Percentiles rank a stretch among this genome's conserved stretches.
phyloP scores from a whole-genome alignment of 352 stramenopile genomes.

The Plasmopara halstedii region DNA sequence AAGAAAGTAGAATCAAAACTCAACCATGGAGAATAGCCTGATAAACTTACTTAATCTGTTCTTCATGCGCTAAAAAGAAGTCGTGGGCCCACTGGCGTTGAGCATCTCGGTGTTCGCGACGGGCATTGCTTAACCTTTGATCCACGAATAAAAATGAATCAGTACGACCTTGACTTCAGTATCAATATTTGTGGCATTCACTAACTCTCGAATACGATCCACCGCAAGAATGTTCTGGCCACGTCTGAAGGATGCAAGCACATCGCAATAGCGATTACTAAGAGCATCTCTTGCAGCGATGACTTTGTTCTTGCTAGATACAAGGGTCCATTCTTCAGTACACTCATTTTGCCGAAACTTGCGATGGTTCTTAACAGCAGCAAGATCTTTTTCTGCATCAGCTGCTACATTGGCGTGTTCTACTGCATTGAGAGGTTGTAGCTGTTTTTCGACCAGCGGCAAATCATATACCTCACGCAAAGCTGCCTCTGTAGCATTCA shows the following conservation, averaged over 20 bases:
- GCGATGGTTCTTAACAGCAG: slow-evolving; percentile 3
- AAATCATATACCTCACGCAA: slow-evolving; percentile 59
- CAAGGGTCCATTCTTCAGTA: slow-evolving; percentile 34
- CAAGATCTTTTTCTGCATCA: slow-evolving; percentile 11
- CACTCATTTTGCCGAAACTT: background rate
- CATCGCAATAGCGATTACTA: slow-evolving; percentile 49
- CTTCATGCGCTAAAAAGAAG: slow-evolving; percentile 43
- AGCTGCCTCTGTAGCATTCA: slow-evolving; percentile 51
- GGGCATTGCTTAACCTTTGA: slow-evolving; percentile 37
- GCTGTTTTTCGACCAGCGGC: slow-evolving; percentile 17
- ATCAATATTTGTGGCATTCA: slow-evolving; percentile 3
- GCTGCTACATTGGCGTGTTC: slow-evolving; percentile 24
- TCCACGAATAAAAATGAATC: background rate
- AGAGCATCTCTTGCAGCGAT: slow-evolving; percentile 43
- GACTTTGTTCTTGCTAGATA: slow-evolving; percentile 44
- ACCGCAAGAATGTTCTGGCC: slow-evolving; percentile 41
- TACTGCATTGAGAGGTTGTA: slow-evolving; percentile 1
- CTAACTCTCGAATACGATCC: slow-evolving; percentile 53
- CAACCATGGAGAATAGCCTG: slow-evolving; percentile 11
- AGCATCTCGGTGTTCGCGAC: slow-evolving; percentile 43
- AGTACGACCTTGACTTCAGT: background rate
- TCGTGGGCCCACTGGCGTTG: slow-evolving; percentile 57
- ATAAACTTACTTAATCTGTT: slow-evolving; percentile 39
- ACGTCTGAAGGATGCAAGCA: slow-evolving; percentile 49
- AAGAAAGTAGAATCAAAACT: slow-evolving; percentile 8